Conservation (phyloP, 306 rosid species). For the Vigna trinervia region DNA sequence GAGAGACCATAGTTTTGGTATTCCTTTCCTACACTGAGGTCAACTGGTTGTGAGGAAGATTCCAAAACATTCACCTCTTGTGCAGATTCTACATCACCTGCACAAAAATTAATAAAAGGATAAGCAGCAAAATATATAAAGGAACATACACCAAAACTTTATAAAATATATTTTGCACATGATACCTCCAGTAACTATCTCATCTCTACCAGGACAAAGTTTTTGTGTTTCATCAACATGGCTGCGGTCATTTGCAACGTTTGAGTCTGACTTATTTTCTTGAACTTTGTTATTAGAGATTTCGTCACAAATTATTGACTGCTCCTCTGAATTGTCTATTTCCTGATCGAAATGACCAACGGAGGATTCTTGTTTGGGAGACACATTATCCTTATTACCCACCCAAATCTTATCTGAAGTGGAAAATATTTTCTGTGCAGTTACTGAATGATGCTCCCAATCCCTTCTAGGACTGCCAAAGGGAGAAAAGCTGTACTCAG, state of each 20-base stretch:
- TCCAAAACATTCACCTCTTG: constrained; percentile 53
- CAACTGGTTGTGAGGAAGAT: constrained; percentile 54
- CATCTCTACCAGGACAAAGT: constrained; percentile 45
- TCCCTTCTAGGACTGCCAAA: constrained; percentile 79
- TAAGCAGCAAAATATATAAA: constrained; percentile 37
- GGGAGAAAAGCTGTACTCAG: constrained; percentile 81
- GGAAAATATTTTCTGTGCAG: constrained; percentile 68
- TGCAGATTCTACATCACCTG: constrained; percentile 57
- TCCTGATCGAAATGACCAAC: constrained; percentile 48
- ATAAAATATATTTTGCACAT: constrained; percentile 37
- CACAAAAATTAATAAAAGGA: constrained; percentile 41
- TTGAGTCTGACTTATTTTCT: constrained; percentile 53
- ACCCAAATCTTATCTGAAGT: constrained; percentile 44
- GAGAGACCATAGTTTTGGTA: constrained; percentile 51
- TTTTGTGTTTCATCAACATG: constrained; percentile 50
- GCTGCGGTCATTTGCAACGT: constrained; percentile 39
- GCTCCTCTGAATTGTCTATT: constrained; percentile 50
- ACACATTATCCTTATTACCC: constrained; percentile 47
- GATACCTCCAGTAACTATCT: constrained; percentile 69
- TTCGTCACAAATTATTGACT: constrained; percentile 44
- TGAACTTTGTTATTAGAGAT: constrained; percentile 49
- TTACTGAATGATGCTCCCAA: constrained; percentile 70
- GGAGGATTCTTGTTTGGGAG: constrained; percentile 50
- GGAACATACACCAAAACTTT: constrained; percentile 1
- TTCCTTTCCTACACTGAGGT: constrained; percentile 47